Evolutionary conservation across 2,329 filamentous ascomycete genomes (phyloP).

Genomic region (Leptosphaerulina australis): DNA sequence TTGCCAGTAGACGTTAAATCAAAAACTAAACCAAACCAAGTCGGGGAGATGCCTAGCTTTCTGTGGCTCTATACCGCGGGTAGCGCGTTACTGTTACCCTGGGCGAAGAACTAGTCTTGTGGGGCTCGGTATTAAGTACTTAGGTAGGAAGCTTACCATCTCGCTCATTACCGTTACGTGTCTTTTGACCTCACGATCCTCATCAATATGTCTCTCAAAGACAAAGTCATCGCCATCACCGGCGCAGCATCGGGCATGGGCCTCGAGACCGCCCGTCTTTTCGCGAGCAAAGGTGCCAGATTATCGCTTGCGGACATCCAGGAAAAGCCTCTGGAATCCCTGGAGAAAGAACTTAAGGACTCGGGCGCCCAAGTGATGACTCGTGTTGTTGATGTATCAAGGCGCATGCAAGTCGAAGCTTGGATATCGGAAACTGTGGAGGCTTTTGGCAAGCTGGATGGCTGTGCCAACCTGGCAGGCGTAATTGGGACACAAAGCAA

Average conservation of each 20-base stretch:
- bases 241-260: conserved; percentile 43
- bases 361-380: conserved; percentile 37
- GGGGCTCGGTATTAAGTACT: conserved; percentile 3
- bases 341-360: conserved; percentile 28
- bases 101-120: background rate
- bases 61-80: background rate
- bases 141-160: background rate
- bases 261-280: conserved; percentile 33
- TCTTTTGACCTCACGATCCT: background rate
- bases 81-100: background rate
- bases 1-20: no score
- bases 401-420: conserved; percentile 55
- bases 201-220: conserved; percentile 31
- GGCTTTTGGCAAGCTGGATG: conserved; percentile 55
- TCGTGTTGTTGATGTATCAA: conserved; percentile 58
- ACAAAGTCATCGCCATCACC: conserved; percentile 42
- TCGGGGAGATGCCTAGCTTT: background rate
- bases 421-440: conserved; percentile 57
- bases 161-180: background rate
- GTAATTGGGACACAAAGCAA: conserved; percentile 41
- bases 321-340: conserved; percentile 31
- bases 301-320: conserved; percentile 43
- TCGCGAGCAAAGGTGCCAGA: conserved; percentile 38
- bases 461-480: conserved; percentile 55
- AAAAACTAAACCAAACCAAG: no score